Conservation (phyloP, 1,284 basidiomycete genomes). For the Porogramme epimiltina region DNA sequence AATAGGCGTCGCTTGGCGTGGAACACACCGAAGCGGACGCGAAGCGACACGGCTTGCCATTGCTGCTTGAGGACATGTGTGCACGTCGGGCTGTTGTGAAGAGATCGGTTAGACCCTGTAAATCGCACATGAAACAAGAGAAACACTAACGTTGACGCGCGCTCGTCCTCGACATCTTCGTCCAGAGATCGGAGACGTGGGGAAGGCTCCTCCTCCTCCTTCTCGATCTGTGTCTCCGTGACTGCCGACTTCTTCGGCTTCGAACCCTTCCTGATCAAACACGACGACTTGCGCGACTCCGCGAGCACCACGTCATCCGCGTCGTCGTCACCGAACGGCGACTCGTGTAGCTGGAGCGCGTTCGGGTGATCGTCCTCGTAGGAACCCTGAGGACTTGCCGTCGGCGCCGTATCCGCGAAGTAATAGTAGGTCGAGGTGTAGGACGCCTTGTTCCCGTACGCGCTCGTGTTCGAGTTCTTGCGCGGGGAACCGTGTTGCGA, state of each 20-base stretch:
- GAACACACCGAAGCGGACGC: constrained; percentile 59
- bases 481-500: constrained; percentile 22
- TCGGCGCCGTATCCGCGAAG: constrained; percentile 24
- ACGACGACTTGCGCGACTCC: constrained; percentile 18
- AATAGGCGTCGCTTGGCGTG: constrained; percentile 47
- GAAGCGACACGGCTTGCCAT: constrained; percentile 58
- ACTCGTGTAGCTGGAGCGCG: constrained; percentile 24
- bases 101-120: constrained; percentile 6
- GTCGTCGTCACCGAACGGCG: constrained; percentile 26
- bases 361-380: constrained; percentile 28
- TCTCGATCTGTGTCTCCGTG: constrained; percentile 10
- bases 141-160: constrained; percentile 32
- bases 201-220: constrained; percentile 18
- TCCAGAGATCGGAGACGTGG: constrained; percentile 17
- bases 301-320: constrained; percentile 14
- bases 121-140: not conserved
- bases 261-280: constrained; percentile 18
- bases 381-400: constrained; percentile 28
- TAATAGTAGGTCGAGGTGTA: constrained; percentile 22
- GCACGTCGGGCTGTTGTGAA: constrained; percentile 51
- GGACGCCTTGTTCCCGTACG: constrained; percentile 12
- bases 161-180: constrained; percentile 27
- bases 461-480: constrained; percentile 21
- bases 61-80: constrained; percentile 51
- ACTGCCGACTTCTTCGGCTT: constrained; percentile 18